Percentiles rank a stretch among this genome's conserved stretches.
phyloP scores from a whole-genome alignment of 129 eudicot genomes.

The Apium graveolens region DNA sequence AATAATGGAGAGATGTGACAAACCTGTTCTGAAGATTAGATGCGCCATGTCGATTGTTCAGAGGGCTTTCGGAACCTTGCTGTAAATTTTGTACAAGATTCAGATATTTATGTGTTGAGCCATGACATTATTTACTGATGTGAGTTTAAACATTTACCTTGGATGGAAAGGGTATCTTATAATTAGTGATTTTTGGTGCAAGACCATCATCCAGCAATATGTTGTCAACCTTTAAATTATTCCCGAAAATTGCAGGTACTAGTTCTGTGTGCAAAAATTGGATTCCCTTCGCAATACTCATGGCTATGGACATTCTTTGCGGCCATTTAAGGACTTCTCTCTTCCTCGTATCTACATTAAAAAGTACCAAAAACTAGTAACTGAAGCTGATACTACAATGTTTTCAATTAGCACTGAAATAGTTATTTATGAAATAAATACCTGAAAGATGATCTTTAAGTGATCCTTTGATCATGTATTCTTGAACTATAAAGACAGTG shows the following conservation, averaged over 20 bases:
- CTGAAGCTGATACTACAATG: background rate
- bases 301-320: slow-evolving; percentile 74
- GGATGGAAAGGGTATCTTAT: slow-evolving; percentile 61
- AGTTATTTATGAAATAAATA: background rate
- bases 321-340: slow-evolving; percentile 86
- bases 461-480: slow-evolving; percentile 64
- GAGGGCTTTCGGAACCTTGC: slow-evolving; percentile 66
- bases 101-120: background rate
- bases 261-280: slow-evolving; percentile 77
- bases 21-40: slow-evolving; percentile 34
- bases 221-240: slow-evolving; percentile 59
- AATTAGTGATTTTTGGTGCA: slow-evolving; percentile 71
- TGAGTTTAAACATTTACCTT: slow-evolving; percentile 35
- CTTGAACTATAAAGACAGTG: slow-evolving; percentile 75
- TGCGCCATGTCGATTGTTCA: slow-evolving; percentile 38
- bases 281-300: slow-evolving; percentile 82
- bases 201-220: slow-evolving; percentile 77
- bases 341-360: slow-evolving; percentile 57
- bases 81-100: slow-evolving; percentile 13
- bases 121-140: background rate
- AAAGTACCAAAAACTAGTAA: background rate
- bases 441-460: slow-evolving; percentile 79
- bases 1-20: background rate
- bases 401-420: background rate
- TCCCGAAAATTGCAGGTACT: slow-evolving; percentile 58